Evolutionary conservation across 2,329 filamentous ascomycete genomes (phyloP).

Genomic region (Diatrype stigma): DNA sequence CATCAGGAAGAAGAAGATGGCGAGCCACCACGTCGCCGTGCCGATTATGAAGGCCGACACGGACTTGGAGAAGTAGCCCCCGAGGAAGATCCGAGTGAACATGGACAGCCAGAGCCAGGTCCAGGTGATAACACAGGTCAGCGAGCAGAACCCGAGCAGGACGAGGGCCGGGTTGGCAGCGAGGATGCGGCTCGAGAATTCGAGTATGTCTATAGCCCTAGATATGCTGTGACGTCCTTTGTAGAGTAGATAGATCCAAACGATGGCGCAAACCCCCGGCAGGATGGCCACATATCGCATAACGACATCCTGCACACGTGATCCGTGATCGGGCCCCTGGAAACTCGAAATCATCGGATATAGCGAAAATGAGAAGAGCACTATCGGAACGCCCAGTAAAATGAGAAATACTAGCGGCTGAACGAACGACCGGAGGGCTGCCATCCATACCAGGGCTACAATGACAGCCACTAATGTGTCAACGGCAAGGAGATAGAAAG

Average conservation of each 20-base stretch:
- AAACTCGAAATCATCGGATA: constrained; percentile 91
- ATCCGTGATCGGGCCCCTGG: constrained; percentile 69
- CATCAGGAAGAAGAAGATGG: constrained; percentile 85
- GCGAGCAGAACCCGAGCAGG: constrained; percentile 73
- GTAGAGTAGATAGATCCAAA: constrained; percentile 82
- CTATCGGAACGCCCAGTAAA: constrained; percentile 76
- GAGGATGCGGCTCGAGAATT: constrained; percentile 87
- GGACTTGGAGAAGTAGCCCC: constrained; percentile 71
- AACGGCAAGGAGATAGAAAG: constrained; percentile 82
- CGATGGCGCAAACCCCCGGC: constrained; percentile 65
- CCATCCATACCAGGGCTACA: constrained; percentile 87
- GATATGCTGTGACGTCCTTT: constrained; percentile 76
- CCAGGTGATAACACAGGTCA: constrained; percentile 75
- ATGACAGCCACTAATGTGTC: constrained; percentile 89
- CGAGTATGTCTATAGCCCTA: constrained; percentile 81
- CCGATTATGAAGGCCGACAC: constrained; percentile 72
- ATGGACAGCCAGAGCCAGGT: constrained; percentile 96
- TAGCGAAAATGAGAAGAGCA: constrained; percentile 83
- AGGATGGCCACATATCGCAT: constrained; percentile 86
- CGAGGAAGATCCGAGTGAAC: constrained; percentile 93
- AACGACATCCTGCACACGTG: constrained; percentile 74
- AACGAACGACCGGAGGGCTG: constrained; percentile 81
- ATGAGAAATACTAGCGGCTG: constrained; percentile 77
- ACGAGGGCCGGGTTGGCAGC: constrained; percentile 80
- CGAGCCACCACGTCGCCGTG: constrained; percentile 89